Percentiles rank a stretch among this genome's conserved stretches.
Evolutionary conservation across 176 grass and related monocot species (phyloP).

Genomic region (Typha latifolia): DNA sequence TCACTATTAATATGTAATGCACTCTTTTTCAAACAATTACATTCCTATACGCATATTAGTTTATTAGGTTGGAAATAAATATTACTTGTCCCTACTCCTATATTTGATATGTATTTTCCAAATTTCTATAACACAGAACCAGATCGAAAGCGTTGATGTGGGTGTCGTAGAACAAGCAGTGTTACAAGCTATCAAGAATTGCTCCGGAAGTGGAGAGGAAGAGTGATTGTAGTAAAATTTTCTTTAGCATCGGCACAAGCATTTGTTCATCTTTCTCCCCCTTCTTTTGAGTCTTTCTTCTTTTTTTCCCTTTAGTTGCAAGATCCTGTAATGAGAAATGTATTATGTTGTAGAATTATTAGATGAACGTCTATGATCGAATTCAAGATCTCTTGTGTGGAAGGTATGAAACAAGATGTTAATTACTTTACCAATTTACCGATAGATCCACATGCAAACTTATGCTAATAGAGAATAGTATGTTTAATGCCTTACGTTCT

Average conservation of each 20-base stretch:
- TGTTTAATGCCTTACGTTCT: too few relatives aligned
- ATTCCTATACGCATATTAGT: background rate
- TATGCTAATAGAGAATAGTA: too few relatives aligned
- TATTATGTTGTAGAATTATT: too few relatives aligned
- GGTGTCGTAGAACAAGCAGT: conserved; percentile 69
- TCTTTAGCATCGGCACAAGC: background rate
- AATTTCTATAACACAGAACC: conserved; percentile 28
- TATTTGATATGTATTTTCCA: background rate
- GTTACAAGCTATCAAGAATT: conserved; percentile 50
- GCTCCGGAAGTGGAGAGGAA: conserved; percentile 16
- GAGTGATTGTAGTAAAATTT: conserved; percentile 4
- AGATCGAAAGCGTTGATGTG: conserved; percentile 33
- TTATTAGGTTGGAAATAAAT: too few relatives aligned
- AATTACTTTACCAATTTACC: too few relatives aligned
- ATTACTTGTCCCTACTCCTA: too few relatives aligned
- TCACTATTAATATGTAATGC: background rate
- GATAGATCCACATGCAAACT: too few relatives aligned
- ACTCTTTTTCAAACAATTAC: background rate
- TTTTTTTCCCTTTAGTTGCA: too few relatives aligned
- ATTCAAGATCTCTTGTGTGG: too few relatives aligned
- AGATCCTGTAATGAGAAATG: too few relatives aligned
- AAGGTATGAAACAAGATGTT: too few relatives aligned
- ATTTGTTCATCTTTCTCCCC: background rate
- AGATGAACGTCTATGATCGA: too few relatives aligned
- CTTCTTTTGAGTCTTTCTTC: background rate